Evolutionary conservation across 352 stramenopile genomes (phyloP), one percentile per base, ranked within the genome.

Genomic region (Elongisporangium anandrum): DNA sequence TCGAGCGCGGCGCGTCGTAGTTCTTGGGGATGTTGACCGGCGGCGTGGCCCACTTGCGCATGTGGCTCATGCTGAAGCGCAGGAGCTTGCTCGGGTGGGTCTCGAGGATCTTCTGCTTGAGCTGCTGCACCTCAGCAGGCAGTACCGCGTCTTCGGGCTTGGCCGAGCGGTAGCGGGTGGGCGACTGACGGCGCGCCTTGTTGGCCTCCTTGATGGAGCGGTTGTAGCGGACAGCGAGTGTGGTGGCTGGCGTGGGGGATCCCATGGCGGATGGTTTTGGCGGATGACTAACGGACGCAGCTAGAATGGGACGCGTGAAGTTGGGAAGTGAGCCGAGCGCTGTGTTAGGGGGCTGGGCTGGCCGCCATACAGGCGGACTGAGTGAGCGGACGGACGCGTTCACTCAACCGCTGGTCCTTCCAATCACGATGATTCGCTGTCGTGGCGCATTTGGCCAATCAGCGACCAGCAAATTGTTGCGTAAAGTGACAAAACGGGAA

Each of bases 91-190:
- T 47, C 21, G 67, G 74, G 63, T 85, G 66, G 38, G 62, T 45
- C 56, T 73, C 54, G 21, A 77, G 68, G 63, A 87, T 87, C 52
- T 68, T 66, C 50, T 75, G 51, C 65, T 87, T 87, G 56, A 87
- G 74, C 15, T 59, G 50, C 19, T 61, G 65, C 20, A 72, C 74
- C 58, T 82, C 77, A 41, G 68, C 50, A 6, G 68, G 75, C 39
- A 81, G 64, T 52, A 71, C 57, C 38, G 72, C 50, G 34, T 54
- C 23, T 51, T n/a, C 51, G 0, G 54, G 52, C 21, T 64, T 53
- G 12, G 51, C 48, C 7, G 64, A 64, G 29, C 64, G 68, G 50
- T 61, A 65, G 9, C 61, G 49, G 26, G 64, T 56, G 10, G 64
- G 64, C 38, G 63, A 65, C 54, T 45, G 47, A 12, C 34, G 34